Evolutionary conservation across 768 basidiomycete species (phyloP).

Genomic region (Serendipita sp.): DNA sequence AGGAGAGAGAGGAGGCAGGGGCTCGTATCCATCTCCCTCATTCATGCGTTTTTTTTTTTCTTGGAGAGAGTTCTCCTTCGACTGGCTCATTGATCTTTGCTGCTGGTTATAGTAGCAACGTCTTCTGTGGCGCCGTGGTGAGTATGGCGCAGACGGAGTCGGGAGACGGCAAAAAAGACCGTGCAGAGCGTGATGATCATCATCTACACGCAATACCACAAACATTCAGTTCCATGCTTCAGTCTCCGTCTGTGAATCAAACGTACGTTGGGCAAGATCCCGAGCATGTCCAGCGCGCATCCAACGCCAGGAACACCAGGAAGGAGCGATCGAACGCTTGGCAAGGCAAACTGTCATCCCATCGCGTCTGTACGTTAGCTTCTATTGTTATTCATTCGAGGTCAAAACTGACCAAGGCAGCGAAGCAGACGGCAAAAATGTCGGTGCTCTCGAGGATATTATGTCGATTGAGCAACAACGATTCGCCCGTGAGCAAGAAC

Average conservation of each 20-base stretch:
- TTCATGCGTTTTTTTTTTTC: too few relatives aligned
- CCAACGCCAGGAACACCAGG: not conserved
- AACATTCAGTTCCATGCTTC: too few relatives aligned
- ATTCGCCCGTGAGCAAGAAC: not conserved
- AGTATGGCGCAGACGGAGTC: not conserved
- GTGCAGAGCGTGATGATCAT: conserved; percentile 1
- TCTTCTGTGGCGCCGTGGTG: not conserved
- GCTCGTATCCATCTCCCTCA: too few relatives aligned
- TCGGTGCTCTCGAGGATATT: not conserved
- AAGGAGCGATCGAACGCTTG: not conserved
- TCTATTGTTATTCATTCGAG: not conserved
- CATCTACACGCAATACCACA: not conserved
- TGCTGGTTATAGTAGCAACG: not conserved
- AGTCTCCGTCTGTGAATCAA: not conserved
- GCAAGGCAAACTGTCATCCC: not conserved
- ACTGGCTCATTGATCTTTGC: not conserved
- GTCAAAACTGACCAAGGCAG: not conserved
- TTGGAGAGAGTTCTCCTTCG: too few relatives aligned
- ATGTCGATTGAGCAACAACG: not conserved
- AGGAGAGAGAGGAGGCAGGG: too few relatives aligned
- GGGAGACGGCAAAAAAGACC: not conserved
- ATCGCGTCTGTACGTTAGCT: too few relatives aligned
- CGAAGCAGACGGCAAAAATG: not conserved
- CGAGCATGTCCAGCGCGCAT: not conserved
- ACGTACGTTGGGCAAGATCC: not conserved